A percentile compares a stretch with the other conserved stretches of the same genome.
Conservation (phyloP, 1,284 basidiomycete genomes). For the Crucibulum parvulum region DNA sequence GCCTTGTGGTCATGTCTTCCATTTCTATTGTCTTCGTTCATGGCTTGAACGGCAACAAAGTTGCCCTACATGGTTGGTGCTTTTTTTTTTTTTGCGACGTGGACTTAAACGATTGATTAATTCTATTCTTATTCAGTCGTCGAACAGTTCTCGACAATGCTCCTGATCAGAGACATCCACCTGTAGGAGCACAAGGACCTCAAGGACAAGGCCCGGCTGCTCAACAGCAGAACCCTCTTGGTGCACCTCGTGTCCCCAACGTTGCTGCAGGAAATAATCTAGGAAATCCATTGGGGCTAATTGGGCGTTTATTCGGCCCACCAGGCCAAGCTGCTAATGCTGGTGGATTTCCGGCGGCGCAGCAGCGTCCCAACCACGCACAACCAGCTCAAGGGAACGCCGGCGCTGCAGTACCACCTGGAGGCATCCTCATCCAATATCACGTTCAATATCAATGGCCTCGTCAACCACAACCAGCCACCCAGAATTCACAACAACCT, state of each 20-base stretch:
- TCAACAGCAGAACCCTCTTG: slow-evolving; percentile 26
- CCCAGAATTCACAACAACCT: slow-evolving; percentile 19
- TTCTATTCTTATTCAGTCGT: slow-evolving; percentile 57
- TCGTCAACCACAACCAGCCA: slow-evolving; percentile 31
- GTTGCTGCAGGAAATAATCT: slow-evolving; percentile 45
- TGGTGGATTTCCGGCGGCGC: slow-evolving; percentile 12
- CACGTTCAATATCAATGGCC: slow-evolving; percentile 59
- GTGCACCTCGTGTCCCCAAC: slow-evolving; percentile 18
- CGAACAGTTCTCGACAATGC: slow-evolving; percentile 79
- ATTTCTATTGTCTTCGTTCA: slow-evolving; percentile 95
- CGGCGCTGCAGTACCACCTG: slow-evolving; percentile 34
- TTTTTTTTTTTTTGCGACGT: slow-evolving; percentile 9
- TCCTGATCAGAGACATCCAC: slow-evolving; percentile 36
- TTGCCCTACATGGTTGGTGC: slow-evolving; percentile 92
- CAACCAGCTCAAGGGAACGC: slow-evolving; percentile 18
- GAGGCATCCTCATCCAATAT: slow-evolving; percentile 58
- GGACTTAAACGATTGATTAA: slow-evolving; percentile 10
- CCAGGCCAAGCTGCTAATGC: slow-evolving; percentile 27
- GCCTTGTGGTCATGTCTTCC: slow-evolving; percentile 97
- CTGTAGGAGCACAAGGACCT: slow-evolving; percentile 23
- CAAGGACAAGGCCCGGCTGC: slow-evolving; percentile 24
- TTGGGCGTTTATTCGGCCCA: slow-evolving; percentile 57
- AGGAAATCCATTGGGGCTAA: slow-evolving; percentile 50
- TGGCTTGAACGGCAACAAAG: slow-evolving; percentile 98
- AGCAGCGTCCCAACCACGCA: slow-evolving; percentile 12